Evolutionary conservation across 169 alveolate species (phyloP), one percentile per base, ranked within the genome.

Genomic region (Eimeria praecox): DNA sequence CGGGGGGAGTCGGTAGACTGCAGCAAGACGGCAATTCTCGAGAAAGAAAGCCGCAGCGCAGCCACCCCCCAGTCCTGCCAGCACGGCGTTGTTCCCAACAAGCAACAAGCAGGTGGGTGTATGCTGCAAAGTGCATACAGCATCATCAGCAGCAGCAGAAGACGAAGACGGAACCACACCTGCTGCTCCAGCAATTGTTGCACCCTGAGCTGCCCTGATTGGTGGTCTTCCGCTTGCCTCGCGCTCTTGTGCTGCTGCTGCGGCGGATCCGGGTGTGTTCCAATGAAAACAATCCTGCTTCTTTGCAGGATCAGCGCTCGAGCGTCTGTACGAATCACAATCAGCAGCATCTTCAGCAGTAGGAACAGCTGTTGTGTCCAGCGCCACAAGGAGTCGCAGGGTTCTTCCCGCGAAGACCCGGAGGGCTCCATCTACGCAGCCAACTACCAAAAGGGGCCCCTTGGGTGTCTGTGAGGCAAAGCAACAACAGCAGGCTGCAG

Each of bases 401-500:
- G 90, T 82, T n/a, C 69, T 82, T 49, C 90, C 90, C 71, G 49
- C 54, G 71, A 44, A 82, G 44, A 82, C 54, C 30, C 71, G 71
- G 33, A 82, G 38, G 90, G 33, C 12, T 44, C 73, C 90, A 40
- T 82, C 90, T 52, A 82, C 73, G 90, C 90, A 49, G 54, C 90
- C 90, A 33, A 82, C 66, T 30, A 52, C 90, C 49, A 82, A 46
- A 1, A 82, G 73, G 33, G 90, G 90, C 30, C 90, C 90, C 71
- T 52, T 82, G 71, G 90, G 20, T 49, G 90, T 82, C n/a, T 16
- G 56, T 1, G 90, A 82, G 49, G 90, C 90, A 18, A 82, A 82
- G 90, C 90, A 82, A 52, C 90, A 82, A n/a, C 90, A 82, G 73
- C 75, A 49, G 44, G 90, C 90, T 30, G 90, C 71, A n/a, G 90